These are phyloP conservation scores for Stromatinia cepivora DNA, from an alignment of 2,329 filamentous ascomycete genomes.

Conservation along the genomic window DNA sequence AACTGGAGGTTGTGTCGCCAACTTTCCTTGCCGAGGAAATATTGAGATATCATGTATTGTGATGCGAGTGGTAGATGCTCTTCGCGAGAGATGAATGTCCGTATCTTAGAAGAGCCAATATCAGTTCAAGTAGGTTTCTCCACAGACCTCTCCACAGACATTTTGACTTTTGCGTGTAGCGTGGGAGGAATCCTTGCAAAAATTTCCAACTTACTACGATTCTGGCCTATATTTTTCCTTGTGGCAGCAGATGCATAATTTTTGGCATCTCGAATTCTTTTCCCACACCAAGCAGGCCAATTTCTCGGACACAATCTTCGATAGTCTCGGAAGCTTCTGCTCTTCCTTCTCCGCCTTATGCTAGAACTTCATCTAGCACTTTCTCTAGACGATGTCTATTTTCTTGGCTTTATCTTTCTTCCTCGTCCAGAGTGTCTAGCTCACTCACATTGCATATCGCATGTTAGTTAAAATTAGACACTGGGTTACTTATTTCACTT, in stretches of 20 bases:
- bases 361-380: too few species aligned
- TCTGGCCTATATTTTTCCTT: background rate
- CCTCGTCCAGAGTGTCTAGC: too few species aligned
- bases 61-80: background rate
- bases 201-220: background rate
- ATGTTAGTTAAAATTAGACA: too few species aligned
- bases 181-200: background rate
- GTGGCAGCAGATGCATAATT: background rate
- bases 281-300: background rate
- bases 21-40: background rate
- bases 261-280: background rate
- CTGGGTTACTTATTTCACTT: too few species aligned
- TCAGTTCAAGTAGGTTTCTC: background rate
- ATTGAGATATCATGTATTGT: background rate
- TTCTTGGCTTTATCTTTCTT: too few species aligned
- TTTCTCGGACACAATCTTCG: background rate
- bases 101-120: background rate
- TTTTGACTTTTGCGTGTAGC: background rate
- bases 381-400: too few species aligned
- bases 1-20: background rate
- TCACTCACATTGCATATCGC: too few species aligned
- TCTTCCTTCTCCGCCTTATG: too few species aligned
- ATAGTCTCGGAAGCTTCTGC: too few species aligned
- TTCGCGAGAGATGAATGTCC: background rate
- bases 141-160: background rate